Percentiles rank a stretch among this genome's conserved stretches.
phyloP scores from a whole-genome alignment of 306 rosid genomes.

The Echinosophora koreensis region DNA sequence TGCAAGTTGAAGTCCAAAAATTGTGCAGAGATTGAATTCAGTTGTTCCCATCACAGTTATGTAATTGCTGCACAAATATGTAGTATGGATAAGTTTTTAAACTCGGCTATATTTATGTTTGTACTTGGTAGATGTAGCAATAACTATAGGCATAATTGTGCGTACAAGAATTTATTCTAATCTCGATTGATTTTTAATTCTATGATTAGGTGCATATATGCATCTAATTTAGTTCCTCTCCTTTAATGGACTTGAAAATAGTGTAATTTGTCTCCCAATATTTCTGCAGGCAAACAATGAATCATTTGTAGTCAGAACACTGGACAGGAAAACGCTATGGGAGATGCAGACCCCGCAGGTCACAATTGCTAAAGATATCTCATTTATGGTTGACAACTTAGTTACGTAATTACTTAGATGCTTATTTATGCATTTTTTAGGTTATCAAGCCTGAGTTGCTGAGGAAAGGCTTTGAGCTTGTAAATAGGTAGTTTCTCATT shows the following conservation, averaged over 20 bases:
- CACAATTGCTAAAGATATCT: constrained; percentile 37
- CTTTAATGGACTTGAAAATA: constrained; percentile 31
- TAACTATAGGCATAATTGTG: constrained; percentile 7
- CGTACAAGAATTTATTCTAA: constrained; percentile 15
- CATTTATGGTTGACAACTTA: constrained; percentile 21
- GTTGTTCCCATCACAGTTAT: constrained; percentile 14
- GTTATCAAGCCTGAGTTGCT: constrained; percentile 87
- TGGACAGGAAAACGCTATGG: constrained; percentile 90
- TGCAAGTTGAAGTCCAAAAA: constrained; percentile 14
- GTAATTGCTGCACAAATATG: constrained; percentile 29
- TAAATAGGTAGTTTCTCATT: constrained; percentile 70
- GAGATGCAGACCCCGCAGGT: constrained; percentile 99
- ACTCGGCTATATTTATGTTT: neutral
- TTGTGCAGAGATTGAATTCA: neutral
- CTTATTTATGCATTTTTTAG: constrained; percentile 55
- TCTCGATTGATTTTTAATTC: neutral
- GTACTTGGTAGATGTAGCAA: neutral
- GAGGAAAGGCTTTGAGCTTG: constrained; percentile 89
- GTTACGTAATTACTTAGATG: constrained; percentile 31
- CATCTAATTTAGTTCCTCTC: constrained; percentile 17
- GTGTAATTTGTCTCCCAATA: constrained; percentile 38
- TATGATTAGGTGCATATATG: constrained; percentile 7
- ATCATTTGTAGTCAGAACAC: constrained; percentile 82
- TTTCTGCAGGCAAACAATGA: constrained; percentile 78
- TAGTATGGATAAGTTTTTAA: neutral